These are phyloP conservation scores for Eleusine indica DNA, from an alignment of 176 grass and related monocot genomes.

Conservation along the genomic window DNA sequence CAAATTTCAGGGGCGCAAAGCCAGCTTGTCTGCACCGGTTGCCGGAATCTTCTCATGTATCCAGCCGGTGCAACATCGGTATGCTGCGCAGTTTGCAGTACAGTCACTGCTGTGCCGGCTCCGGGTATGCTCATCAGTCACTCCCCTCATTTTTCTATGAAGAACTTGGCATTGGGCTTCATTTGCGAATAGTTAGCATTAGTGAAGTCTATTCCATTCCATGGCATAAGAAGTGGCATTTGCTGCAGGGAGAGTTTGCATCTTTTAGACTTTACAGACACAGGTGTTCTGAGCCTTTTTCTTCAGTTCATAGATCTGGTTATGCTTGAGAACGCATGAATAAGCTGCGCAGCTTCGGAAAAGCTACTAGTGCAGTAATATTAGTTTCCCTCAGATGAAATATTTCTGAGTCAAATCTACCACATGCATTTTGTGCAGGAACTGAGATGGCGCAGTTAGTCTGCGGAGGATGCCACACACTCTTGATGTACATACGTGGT, in stretches of 20 bases:
- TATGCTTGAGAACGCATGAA: neutral
- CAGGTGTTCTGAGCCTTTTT: neutral
- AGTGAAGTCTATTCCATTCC: neutral
- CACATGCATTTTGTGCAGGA: constrained; percentile 44
- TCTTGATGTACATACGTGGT: constrained; percentile 95
- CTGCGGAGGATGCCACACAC: constrained; percentile 97
- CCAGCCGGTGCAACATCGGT: constrained; percentile 89
- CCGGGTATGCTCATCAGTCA: constrained; percentile 58
- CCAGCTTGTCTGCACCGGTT: constrained; percentile 91
- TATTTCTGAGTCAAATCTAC: neutral
- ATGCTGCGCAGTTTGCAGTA: constrained; percentile 93
- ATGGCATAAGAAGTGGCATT: constrained; percentile 1
- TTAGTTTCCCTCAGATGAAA: neutral
- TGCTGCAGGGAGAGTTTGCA: neutral
- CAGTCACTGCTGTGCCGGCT: constrained; percentile 79
- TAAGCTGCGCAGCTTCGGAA: constrained; percentile 19
- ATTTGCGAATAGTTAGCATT: neutral
- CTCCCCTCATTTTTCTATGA: constrained; percentile 21
- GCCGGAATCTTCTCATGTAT: constrained; percentile 94
- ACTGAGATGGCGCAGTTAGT: constrained; percentile 97
- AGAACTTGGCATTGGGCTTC: constrained; percentile 18
- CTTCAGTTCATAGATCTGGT: neutral
- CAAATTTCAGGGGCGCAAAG: constrained; percentile 72
- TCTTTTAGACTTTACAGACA: constrained; percentile 24
- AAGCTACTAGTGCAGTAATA: constrained; percentile 2